Evolutionary conservation across 2,329 filamentous ascomycete species (phyloP).

Genomic region (Pseudovirgaria hyperparasitica): DNA sequence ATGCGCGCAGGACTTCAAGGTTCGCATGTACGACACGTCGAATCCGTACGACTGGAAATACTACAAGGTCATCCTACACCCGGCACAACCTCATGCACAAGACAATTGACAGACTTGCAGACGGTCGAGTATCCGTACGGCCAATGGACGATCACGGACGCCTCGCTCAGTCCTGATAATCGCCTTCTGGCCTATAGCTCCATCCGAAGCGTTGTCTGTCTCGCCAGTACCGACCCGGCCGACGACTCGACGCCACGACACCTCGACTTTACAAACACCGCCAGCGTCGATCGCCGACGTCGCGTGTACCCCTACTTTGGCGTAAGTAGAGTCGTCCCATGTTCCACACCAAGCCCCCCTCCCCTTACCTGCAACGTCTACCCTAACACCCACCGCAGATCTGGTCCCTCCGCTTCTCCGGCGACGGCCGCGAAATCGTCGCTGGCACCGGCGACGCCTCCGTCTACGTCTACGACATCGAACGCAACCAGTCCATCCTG

Average conservation of each 20-base stretch:
- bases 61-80: conserved; percentile 56
- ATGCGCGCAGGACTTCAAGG: conserved; percentile 82
- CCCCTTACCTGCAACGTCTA: neutral
- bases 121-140: conserved; percentile 75
- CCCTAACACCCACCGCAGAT: conserved; percentile 36
- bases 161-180: conserved; percentile 82
- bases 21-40: conserved; percentile 94
- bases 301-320: conserved; percentile 19
- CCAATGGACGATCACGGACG: conserved; percentile 93
- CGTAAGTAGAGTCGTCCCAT: too few relatives aligned
- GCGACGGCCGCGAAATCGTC: conserved; percentile 80
- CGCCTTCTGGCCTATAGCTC: conserved; percentile 85
- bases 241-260: conserved; percentile 68
- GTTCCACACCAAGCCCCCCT: too few relatives aligned
- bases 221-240: conserved; percentile 76
- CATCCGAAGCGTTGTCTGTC: conserved; percentile 69
- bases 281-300: conserved; percentile 21
- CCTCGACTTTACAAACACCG: conserved; percentile 55
- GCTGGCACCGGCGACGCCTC: conserved; percentile 70
- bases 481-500: conserved; percentile 62
- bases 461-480: conserved; percentile 87
- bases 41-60: conserved; percentile 93
- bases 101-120: conserved; percentile 37
- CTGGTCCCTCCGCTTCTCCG: conserved; percentile 86
- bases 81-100: conserved; percentile 1